Percentiles rank a stretch among this genome's conserved stretches.
Evolutionary conservation across 352 stramenopile genomes (phyloP).

Genomic region (Poterioochromonas sp.): DNA sequence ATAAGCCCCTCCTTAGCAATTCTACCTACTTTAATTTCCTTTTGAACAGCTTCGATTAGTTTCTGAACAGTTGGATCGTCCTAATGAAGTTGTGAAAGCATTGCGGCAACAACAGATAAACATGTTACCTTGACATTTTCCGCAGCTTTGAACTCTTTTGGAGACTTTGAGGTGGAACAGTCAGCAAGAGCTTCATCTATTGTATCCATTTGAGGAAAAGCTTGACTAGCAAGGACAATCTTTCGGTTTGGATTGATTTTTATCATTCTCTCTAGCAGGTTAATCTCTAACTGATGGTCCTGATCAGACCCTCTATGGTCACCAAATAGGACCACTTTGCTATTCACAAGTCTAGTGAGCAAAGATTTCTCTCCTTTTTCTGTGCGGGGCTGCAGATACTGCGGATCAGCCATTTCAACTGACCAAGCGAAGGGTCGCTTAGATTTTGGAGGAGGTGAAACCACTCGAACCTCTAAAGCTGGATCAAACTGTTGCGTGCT

Average conservation of each 20-base stretch:
- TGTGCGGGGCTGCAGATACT: background rate
- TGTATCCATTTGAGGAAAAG: background rate
- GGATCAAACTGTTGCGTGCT: no score
- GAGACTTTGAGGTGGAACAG: background rate
- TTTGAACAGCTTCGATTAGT: no score
- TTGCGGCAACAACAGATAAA: background rate
- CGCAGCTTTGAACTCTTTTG: background rate
- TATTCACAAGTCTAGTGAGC: background rate
- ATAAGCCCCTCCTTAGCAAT: no score
- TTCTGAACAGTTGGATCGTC: no score
- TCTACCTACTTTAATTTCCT: no score
- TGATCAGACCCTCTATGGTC: background rate
- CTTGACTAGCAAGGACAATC: background rate
- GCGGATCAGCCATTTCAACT: background rate
- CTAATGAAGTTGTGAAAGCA: no score
- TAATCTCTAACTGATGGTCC: background rate
- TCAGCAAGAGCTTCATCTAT: background rate
- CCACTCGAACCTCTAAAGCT: no score
- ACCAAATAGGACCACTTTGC: background rate
- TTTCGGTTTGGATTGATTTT: background rate
- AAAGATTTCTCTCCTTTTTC: background rate
- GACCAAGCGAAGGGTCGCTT: background rate
- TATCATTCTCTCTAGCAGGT: background rate
- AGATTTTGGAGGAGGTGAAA: background rate
- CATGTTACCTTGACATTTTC: background rate